Evolutionary conservation across 805 yeast species (phyloP), one percentile per base, ranked within the genome.

Genomic region (Kluyveromyces siamensis): DNA sequence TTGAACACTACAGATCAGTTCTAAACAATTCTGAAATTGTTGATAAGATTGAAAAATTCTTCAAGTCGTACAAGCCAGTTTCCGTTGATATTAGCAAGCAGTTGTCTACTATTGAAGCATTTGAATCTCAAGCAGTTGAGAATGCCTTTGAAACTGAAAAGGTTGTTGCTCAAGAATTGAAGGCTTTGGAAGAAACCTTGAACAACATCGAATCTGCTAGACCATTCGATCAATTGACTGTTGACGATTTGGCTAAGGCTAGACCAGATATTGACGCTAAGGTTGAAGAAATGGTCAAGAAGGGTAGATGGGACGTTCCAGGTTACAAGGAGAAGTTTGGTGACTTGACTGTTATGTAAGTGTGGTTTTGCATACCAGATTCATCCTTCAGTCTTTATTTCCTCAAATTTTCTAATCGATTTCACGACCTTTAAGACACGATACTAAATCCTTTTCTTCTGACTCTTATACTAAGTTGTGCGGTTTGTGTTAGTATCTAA

Each of bases 261-360:
- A 87, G 93, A 76, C 98, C 99, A 63, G 98, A 93, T 71, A 84
- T 93, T 69, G 96, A 91, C 68, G 90, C 87, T 61, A 93, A 93
- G 85, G 96, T 90, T 60, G 79, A 75, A 65, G 88, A 88, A 75
- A 84, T 91, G 93, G 89, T 93, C 63, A 81, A 84, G 80, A 84
- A 90, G 79, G 96, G 96, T 73, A 86, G 86, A 77, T 90, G 96
- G 95, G 87, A 87, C 67, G 95, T 90, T 61, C 98, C 98, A 63
- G 96, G 96, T 63, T 93, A 93, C 83, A 83, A 86, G 74, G 98
- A 93, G 74, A 93, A 90, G 83, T 93, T 93, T 72, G 98, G 98
- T 72, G 87, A 86, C 70, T 81, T 91, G 74, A 88, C 91, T 65
- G 88, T 89, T 70, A 93, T 91, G 97, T 73, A 60, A 53, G 35